These are phyloP conservation scores for Eucalyptus lansdowneana DNA, from an alignment of 345 rosid genomes.

Conservation along the genomic window DNA sequence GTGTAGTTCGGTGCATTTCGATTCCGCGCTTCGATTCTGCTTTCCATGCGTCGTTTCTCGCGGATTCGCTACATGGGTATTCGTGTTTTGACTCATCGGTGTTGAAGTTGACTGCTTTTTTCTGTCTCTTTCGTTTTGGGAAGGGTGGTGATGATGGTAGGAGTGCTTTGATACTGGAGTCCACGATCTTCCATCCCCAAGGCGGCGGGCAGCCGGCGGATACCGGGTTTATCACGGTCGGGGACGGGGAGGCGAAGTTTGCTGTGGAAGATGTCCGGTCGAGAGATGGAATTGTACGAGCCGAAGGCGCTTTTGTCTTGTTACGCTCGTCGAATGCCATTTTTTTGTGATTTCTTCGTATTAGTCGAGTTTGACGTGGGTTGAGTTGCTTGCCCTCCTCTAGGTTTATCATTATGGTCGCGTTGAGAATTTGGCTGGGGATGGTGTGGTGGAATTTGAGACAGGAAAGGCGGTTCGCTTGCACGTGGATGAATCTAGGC, in stretches of 20 bases:
- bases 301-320: background rate
- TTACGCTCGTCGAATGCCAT: background rate
- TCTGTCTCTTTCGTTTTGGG: background rate
- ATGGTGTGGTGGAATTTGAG: slow-evolving; percentile 14
- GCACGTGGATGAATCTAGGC: slow-evolving; percentile 50
- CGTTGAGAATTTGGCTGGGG: slow-evolving; percentile 19
- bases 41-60: background rate
- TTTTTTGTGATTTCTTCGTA: background rate
- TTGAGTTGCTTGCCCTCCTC: background rate
- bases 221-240: slow-evolving; percentile 33
- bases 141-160: slow-evolving; percentile 56
- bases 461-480: slow-evolving; percentile 37
- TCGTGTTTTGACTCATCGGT: background rate
- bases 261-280: slow-evolving; percentile 73
- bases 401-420: slow-evolving; percentile 77
- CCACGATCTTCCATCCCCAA: slow-evolving; percentile 87
- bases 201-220: slow-evolving; percentile 94
- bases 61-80: background rate
- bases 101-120: background rate
- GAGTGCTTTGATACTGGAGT: slow-evolving; percentile 44
- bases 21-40: background rate
- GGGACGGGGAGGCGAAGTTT: slow-evolving; percentile 24
- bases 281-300: slow-evolving; percentile 49
- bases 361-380: background rate
- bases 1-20: background rate